phyloP scores from a whole-genome alignment of 1,139 yeast genomes.

The Yamadazyma mexicana region DNA sequence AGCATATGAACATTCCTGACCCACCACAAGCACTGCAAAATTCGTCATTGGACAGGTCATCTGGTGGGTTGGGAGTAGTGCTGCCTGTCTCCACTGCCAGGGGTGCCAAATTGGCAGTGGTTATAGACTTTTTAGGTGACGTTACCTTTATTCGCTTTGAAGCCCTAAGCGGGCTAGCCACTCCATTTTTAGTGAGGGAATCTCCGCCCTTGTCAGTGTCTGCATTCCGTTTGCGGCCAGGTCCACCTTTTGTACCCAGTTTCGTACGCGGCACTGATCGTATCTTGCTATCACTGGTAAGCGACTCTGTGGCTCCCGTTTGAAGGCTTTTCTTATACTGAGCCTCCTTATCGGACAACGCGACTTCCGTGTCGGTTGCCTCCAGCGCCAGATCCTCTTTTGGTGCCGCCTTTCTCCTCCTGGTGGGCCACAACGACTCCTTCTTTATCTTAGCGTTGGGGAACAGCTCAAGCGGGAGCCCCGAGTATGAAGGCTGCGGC shows the following conservation, averaged over 20 bases:
- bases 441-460: conserved; percentile 58
- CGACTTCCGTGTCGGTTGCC: neutral
- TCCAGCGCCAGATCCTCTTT: neutral
- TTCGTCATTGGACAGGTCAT: conserved; percentile 67
- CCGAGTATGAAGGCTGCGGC: conserved; percentile 58
- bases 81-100: conserved; percentile 12
- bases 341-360: conserved; percentile 9
- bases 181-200: too few species aligned
- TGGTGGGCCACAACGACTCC: conserved; percentile 52
- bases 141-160: conserved; percentile 41
- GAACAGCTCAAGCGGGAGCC: conserved; percentile 61
- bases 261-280: conserved; percentile 24
- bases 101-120: conserved; percentile 31
- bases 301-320: conserved; percentile 23
- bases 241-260: conserved; percentile 4
- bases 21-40: conserved; percentile 88
- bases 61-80: conserved; percentile 5
- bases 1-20: conserved; percentile 84
- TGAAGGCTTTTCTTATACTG: conserved; percentile 7
- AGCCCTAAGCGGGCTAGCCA: conserved; percentile 17
- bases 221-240: too few species aligned
- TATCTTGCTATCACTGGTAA: conserved; percentile 34
- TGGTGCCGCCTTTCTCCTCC: conserved; percentile 14
- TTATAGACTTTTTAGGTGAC: conserved; percentile 37
- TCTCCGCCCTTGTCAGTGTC: neutral